phyloP scores from a whole-genome alignment of 257 asterid genomes.

The Solanum dulcamara region DNA sequence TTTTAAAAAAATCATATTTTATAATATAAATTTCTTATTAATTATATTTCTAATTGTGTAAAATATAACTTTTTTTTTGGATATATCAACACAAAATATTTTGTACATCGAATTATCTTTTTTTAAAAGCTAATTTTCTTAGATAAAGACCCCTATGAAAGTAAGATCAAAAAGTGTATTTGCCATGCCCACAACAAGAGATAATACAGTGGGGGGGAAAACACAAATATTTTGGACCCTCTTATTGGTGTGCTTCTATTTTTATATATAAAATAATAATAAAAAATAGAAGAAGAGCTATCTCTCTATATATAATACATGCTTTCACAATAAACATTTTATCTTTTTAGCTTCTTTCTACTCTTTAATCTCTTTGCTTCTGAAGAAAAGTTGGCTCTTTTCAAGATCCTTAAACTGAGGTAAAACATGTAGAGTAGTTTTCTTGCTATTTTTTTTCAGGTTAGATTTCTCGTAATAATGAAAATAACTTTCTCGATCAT shows the following conservation, averaged over 20 bases:
- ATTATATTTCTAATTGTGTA: not conserved
- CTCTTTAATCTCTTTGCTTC: not conserved
- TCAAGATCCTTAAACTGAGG: not conserved
- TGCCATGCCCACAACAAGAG: not conserved
- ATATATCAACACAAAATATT: not conserved
- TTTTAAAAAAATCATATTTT: not conserved
- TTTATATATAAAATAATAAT: not conserved
- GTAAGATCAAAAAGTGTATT: not conserved
- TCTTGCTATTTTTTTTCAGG: not conserved
- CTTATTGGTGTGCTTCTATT: slow-evolving; percentile 3
- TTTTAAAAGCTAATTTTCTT: not conserved
- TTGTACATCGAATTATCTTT: not conserved
- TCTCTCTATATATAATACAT: not conserved
- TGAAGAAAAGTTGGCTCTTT: not conserved
- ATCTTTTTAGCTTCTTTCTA: slow-evolving; percentile 19
- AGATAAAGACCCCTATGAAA: slow-evolving; percentile 22
- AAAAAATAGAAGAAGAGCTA: not conserved
- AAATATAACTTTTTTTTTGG: too few relatives aligned
- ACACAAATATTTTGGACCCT: slow-evolving; percentile 15
- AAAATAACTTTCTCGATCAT: not conserved
- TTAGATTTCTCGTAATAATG: not conserved
- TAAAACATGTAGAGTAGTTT: slow-evolving; percentile 4
- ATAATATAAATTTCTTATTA: not conserved
- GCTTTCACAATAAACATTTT: slow-evolving; percentile 33
- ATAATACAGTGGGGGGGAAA: not conserved